Evolutionary conservation across 805 yeast species (phyloP), one percentile per base, ranked within the genome.

Genomic region (Candida endomychidarum): DNA sequence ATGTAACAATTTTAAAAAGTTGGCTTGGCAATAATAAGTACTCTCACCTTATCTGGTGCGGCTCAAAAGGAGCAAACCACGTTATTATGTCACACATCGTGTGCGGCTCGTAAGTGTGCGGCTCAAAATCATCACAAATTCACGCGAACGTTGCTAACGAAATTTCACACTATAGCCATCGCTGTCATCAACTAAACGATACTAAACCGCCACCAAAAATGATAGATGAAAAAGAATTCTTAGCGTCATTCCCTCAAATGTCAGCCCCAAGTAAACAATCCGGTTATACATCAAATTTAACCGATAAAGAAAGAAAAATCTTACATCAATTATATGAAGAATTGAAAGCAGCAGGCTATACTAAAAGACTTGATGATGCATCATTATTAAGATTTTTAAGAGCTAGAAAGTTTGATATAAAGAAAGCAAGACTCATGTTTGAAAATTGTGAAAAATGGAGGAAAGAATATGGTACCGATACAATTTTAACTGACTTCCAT

Each of bases 361-460:
- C 70, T n/a, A 74, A 78, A 38, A 81, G 98, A 54, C 64, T 86
- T 40, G 99, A 93, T 62, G 96, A 87, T 54, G 87, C 96, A 11
- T 76, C 93, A 3, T 67, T 85, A 48, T 72, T 78, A 49, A 81
- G 99, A 53, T 93, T 93, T 65, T 72, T 93, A 48, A 80, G 98
- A 58, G 99, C 99, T 8, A 81, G 99, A 67, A 90, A 89, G 74
- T 93, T 93, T 58, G 96, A 89, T 54, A 71, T 90, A 22, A 75
- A 69, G 44, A 78, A 81, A 55, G 86, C 99, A 20, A 75, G 76
- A 56, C 78, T 74, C 46, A 93, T 93, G 99, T 89, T 75, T 59
- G 78, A 72, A 44, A 80, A 77, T 46, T 90, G 96, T 65, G 96
- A 93, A 68, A 78, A 77, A 46, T 93, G 99, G 99, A 81, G 99